Percentiles rank a stretch among this genome's conserved stretches.
Evolutionary conservation across 1,284 basidiomycete genomes (phyloP).

Genomic region (Sphagnurus paluster): DNA sequence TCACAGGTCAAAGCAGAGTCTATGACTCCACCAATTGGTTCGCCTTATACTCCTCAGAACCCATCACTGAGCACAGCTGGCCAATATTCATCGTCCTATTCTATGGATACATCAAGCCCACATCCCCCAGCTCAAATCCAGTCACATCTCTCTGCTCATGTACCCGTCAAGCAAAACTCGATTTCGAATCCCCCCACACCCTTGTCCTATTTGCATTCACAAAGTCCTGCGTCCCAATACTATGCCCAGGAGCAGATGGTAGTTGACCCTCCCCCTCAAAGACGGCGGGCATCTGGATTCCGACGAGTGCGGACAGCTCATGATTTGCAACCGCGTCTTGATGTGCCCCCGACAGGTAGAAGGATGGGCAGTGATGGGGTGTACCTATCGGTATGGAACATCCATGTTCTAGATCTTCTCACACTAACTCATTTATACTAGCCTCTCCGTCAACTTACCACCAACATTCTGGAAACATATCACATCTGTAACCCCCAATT

Average conservation of each 20-base stretch:
- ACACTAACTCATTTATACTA: slow-evolving; percentile 31
- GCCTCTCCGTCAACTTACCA: slow-evolving; percentile 89
- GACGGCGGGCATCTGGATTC: slow-evolving; percentile 69
- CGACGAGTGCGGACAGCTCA: slow-evolving; percentile 66
- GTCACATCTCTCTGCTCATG: slow-evolving; percentile 45
- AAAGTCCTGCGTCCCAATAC: slow-evolving; percentile 50
- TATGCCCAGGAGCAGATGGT: slow-evolving; percentile 69
- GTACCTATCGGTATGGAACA: slow-evolving; percentile 59
- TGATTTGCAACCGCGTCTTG: slow-evolving; percentile 71
- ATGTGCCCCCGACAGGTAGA: slow-evolving; percentile 55
- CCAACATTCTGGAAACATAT: slow-evolving; percentile 85
- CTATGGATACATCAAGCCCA: slow-evolving; percentile 64
- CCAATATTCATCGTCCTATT: slow-evolving; percentile 31
- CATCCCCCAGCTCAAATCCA: slow-evolving; percentile 52
- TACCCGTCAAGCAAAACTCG: slow-evolving; percentile 46
- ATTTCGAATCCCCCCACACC: slow-evolving; percentile 69
- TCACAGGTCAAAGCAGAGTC: slow-evolving; percentile 60
- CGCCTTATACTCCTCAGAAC: slow-evolving; percentile 54
- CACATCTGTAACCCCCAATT: slow-evolving; percentile 91
- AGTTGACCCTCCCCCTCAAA: slow-evolving; percentile 67
- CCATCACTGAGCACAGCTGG: slow-evolving; percentile 33
- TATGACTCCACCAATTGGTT: slow-evolving; percentile 50
- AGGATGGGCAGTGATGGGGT: slow-evolving; percentile 66
- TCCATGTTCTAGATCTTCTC: slow-evolving; percentile 10
- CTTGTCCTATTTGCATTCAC: slow-evolving; percentile 59